Conservation (phyloP, 2,329 filamentous ascomycete species). For the Hypoxylon sp. region DNA sequence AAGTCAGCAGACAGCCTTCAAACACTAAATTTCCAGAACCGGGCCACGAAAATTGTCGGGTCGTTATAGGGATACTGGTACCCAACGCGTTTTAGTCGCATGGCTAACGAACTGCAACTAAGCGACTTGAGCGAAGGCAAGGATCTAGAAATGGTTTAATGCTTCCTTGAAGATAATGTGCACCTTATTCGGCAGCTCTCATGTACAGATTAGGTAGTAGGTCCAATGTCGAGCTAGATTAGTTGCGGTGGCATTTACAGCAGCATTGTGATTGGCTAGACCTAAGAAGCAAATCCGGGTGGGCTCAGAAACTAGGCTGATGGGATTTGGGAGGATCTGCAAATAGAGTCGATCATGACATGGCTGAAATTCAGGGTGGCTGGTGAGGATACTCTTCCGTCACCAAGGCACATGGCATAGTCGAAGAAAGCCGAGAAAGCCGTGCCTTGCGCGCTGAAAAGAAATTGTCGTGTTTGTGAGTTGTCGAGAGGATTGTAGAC, state of each 20-base stretch:
- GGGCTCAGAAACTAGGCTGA: slow-evolving; percentile 41
- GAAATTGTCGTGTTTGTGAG: slow-evolving; percentile 24
- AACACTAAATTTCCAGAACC: slow-evolving; percentile 19
- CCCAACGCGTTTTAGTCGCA: slow-evolving; percentile 34
- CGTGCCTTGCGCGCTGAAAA: slow-evolving; percentile 29
- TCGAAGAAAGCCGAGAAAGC: slow-evolving; percentile 27
- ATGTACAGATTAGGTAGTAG: slow-evolving; percentile 34
- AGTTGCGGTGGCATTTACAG: slow-evolving; percentile 34
- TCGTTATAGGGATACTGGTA: slow-evolving; percentile 20
- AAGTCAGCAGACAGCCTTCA: slow-evolving; percentile 36
- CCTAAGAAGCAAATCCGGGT: slow-evolving; percentile 16
- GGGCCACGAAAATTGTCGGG: slow-evolving; percentile 26
- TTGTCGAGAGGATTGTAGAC: slow-evolving; percentile 29
- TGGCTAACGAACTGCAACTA: slow-evolving; percentile 34
- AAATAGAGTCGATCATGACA: slow-evolving; percentile 34
- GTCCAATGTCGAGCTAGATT: slow-evolving; percentile 32
- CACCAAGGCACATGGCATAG: slow-evolving; percentile 22
- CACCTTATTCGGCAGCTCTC: slow-evolving; percentile 41
- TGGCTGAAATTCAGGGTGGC: slow-evolving; percentile 27
- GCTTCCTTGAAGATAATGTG: slow-evolving; percentile 17
- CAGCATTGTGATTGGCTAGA: slow-evolving; percentile 33
- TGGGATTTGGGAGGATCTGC: slow-evolving; percentile 40
- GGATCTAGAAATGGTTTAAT: slow-evolving; percentile 31
- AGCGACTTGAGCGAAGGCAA: slow-evolving; percentile 24
- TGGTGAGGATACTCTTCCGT: slow-evolving; percentile 32